Percentiles rank a stretch among this genome's conserved stretches.
Conservation (phyloP, 2,329 filamentous ascomycete genomes). For the Fusarium nurragi region DNA sequence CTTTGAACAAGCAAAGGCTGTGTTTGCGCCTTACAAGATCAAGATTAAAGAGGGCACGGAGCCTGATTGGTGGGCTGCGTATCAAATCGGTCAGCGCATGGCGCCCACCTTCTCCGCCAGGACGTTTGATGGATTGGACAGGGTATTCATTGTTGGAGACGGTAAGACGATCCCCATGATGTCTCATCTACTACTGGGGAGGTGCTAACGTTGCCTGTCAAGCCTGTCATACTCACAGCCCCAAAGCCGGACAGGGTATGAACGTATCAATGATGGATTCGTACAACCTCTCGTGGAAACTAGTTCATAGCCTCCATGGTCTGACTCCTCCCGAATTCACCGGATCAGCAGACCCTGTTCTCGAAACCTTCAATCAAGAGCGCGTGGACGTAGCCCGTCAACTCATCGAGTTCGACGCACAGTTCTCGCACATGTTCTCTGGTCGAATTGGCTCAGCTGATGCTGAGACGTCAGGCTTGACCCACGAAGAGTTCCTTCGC, state of each 20-base stretch:
- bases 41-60: slow-evolving; percentile 15
- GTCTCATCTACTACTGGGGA: fast-evolving
- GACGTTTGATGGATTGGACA: slow-evolving; percentile 5
- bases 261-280: slow-evolving; percentile 27
- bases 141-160: slow-evolving; percentile 17
- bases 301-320: slow-evolving; percentile 2
- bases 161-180: background rate
- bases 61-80: slow-evolving; percentile 27
- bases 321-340: background rate
- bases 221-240: slow-evolving; percentile 22
- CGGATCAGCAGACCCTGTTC: background rate
- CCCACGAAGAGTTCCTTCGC: slow-evolving; percentile 17
- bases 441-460: slow-evolving; percentile 14
- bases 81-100: slow-evolving; percentile 22
- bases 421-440: slow-evolving; percentile 23
- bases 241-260: slow-evolving; percentile 20
- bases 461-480: background rate
- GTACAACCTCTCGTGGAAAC: slow-evolving; percentile 19
- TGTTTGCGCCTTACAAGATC: slow-evolving; percentile 16
- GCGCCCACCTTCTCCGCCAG: slow-evolving; percentile 1
- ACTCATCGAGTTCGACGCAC: slow-evolving; percentile 13
- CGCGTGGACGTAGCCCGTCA: slow-evolving; percentile 7
- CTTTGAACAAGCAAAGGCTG: slow-evolving; percentile 13
- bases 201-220: background rate
- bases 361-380: slow-evolving; percentile 2